Evolutionary conservation across 2,329 filamentous ascomycete species (phyloP).

Genomic region (Lojkania enalia): DNA sequence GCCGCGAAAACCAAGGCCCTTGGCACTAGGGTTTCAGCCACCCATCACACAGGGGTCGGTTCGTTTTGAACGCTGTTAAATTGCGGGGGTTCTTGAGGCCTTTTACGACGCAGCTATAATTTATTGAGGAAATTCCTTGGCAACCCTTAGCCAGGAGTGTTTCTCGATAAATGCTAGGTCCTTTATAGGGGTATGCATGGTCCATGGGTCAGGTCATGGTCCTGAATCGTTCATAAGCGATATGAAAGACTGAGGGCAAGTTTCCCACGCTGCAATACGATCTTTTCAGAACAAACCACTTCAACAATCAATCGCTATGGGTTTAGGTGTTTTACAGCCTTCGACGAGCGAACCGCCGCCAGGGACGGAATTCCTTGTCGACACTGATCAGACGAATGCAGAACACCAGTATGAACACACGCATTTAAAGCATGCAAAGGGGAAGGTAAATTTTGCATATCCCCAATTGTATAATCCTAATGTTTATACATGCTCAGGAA

Average conservation of each 20-base stretch:
- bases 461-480: too few species aligned
- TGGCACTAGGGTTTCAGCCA: constrained; percentile 6
- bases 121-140: too few species aligned
- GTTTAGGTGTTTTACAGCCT: constrained; percentile 31
- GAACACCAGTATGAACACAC: constrained; percentile 19
- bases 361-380: constrained; percentile 31
- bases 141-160: too few species aligned
- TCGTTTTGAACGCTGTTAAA: not conserved
- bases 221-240: constrained; percentile 10
- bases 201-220: too few species aligned
- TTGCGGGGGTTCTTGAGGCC: not conserved
- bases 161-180: too few species aligned
- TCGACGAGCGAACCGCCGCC: constrained; percentile 21
- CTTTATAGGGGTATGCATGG: too few species aligned
- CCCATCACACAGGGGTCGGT: not conserved
- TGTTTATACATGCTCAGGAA: too few species aligned
- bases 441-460: constrained; percentile 21
- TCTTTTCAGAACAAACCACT: too few species aligned
- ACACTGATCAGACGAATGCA: constrained; percentile 15
- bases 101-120: too few species aligned
- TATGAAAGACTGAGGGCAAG: not conserved
- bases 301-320: constrained; percentile 11
- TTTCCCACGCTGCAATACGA: too few species aligned
- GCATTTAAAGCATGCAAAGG: constrained; percentile 22
- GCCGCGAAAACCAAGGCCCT: constrained; percentile 5